Conservation (phyloP, 345 rosid species). For the Citropsis articulata region DNA sequence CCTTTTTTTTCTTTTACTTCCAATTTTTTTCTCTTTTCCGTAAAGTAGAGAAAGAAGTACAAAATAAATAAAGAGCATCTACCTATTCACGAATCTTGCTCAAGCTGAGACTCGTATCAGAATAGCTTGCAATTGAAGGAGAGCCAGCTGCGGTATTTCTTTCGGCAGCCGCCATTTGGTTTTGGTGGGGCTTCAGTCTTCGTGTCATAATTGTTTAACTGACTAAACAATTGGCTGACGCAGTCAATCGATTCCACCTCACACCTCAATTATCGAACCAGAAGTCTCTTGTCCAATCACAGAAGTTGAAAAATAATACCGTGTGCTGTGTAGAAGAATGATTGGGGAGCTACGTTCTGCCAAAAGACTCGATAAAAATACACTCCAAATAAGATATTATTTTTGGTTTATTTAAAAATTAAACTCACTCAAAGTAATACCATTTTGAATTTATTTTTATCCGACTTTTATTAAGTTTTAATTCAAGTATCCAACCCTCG, state of each 20-base stretch:
- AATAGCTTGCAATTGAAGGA: not conserved
- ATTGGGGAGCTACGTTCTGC: no score
- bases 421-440: no score
- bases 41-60: not conserved
- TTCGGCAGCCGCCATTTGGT: slow-evolving; percentile 16
- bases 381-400: no score
- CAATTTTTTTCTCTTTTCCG: not conserved
- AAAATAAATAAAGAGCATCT: not conserved
- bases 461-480: no score
- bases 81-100: not conserved
- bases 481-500: no score
- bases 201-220: not conserved
- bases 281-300: not conserved
- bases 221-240: not conserved
- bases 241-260: not conserved
- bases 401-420: no score
- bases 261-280: not conserved
- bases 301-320: not conserved
- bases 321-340: no score
- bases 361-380: no score
- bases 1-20: no score
- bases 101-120: no score
- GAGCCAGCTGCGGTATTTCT: not conserved
- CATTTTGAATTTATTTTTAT: no score
- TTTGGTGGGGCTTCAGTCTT: not conserved